Evolutionary conservation across 352 stramenopile genomes (phyloP).

Genomic region (Globisporangium ultimum): DNA sequence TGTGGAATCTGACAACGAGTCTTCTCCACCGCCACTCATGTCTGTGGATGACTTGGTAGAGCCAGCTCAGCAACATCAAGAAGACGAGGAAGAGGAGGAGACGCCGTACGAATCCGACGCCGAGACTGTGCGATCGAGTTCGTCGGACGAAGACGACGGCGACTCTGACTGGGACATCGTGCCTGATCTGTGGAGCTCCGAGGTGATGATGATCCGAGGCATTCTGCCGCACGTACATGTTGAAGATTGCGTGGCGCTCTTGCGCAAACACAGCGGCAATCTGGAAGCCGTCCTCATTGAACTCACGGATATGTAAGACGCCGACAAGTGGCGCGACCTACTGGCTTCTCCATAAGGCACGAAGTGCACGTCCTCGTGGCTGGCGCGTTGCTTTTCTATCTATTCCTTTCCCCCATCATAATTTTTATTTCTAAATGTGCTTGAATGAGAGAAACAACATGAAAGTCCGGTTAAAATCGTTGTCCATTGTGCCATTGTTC

Average conservation of each 20-base stretch:
- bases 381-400: neutral
- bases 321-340: neutral
- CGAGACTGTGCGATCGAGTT: constrained; percentile 37
- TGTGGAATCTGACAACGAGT: neutral
- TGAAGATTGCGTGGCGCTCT: constrained; percentile 37
- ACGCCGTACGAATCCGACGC: constrained; percentile 51
- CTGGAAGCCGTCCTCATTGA: constrained; percentile 56
- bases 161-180: constrained; percentile 52
- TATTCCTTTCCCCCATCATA: neutral
- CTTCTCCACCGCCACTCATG: neutral
- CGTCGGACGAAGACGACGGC: constrained; percentile 53
- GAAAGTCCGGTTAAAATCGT: neutral
- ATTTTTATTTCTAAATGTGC: constrained; percentile 1
- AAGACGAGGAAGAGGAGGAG: constrained; percentile 9
- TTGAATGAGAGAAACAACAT: neutral
- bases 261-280: constrained; percentile 54
- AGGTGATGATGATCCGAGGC: constrained; percentile 45
- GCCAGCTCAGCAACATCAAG: neutral
- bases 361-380: neutral
- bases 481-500: no score
- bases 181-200: constrained; percentile 24
- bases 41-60: neutral
- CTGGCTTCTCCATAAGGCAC: neutral
- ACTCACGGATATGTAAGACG: constrained; percentile 53
- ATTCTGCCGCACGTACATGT: constrained; percentile 54